Percentiles rank a stretch among this genome's conserved stretches.
These are phyloP conservation scores for Nakazawaea siamensis DNA, from an alignment of 805 yeast species.

Conservation along the genomic window DNA sequence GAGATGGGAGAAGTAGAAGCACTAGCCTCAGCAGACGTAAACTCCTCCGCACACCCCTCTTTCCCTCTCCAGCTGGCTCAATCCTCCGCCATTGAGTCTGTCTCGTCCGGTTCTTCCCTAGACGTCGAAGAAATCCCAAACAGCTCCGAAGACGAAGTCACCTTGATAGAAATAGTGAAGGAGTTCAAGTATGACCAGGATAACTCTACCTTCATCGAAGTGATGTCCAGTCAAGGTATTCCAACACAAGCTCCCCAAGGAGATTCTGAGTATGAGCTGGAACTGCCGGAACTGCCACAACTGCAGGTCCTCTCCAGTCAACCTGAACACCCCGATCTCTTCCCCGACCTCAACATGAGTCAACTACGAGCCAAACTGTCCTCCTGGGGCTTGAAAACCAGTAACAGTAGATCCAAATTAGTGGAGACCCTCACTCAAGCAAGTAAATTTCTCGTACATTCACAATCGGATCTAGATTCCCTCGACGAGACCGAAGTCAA, in stretches of 20 bases:
- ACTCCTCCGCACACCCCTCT: constrained; percentile 3
- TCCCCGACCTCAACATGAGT: constrained; percentile 12
- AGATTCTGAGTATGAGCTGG: neutral
- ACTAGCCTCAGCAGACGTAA: constrained; percentile 4
- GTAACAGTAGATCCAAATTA: constrained; percentile 25
- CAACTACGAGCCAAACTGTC: constrained; percentile 20
- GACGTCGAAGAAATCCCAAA: constrained; percentile 14
- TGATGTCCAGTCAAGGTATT: constrained; percentile 8
- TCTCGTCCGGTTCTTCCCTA: neutral
- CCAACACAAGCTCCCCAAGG: neutral
- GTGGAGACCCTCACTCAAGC: constrained; percentile 20
- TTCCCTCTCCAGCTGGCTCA: too few relatives aligned
- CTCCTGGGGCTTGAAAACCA: constrained; percentile 31
- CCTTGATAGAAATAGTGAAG: constrained; percentile 9
- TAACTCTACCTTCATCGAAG: constrained; percentile 6
- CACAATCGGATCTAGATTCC: constrained; percentile 1
- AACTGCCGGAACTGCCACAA: neutral
- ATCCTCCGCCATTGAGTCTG: too few relatives aligned
- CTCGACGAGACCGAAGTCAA: neutral
- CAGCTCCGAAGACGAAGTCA: constrained; percentile 21
- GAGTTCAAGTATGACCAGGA: constrained; percentile 6
- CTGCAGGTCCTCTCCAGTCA: constrained; percentile 6
- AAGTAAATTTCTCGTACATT: constrained; percentile 14
- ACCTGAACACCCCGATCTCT: neutral
- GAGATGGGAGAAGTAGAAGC: neutral